These are phyloP conservation scores for Craterostigma plantagineum DNA, from an alignment of 257 asterid species.

Conservation along the genomic window DNA sequence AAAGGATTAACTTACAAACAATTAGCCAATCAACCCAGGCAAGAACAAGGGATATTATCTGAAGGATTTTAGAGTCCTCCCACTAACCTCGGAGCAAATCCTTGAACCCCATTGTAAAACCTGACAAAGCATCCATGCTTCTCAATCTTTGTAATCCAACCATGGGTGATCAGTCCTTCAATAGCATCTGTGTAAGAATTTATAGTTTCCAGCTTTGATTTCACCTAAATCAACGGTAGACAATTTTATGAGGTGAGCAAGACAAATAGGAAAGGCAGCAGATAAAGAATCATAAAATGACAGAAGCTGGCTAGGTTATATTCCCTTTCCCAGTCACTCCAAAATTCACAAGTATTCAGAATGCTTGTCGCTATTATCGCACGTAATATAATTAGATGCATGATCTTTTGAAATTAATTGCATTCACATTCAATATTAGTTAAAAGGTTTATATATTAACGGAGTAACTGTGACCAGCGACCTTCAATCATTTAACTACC, in stretches of 20 bases:
- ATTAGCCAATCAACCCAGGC: not conserved
- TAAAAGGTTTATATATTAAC: no score
- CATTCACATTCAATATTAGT: no score
- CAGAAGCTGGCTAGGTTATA: no score
- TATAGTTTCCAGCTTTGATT: constrained; percentile 67
- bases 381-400: no score
- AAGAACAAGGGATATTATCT: not conserved
- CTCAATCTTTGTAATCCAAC: constrained; percentile 95
- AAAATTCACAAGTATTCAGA: no score
- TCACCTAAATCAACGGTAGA: constrained; percentile 30
- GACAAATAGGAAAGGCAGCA: not conserved
- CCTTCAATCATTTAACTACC: no score
- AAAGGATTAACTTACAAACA: no score
- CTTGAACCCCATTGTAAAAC: constrained; percentile 93
- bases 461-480: no score
- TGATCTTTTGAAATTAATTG: no score
- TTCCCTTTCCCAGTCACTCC: no score
- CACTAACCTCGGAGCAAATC: constrained; percentile 77
- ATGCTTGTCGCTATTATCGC: no score
- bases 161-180: constrained; percentile 79
- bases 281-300: no score
- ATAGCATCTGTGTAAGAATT: constrained; percentile 70
- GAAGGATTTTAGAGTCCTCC: not conserved
- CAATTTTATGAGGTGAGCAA: not conserved
- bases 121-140: constrained; percentile 95